These are phyloP conservation scores for Orbilia javanica DNA, from an alignment of 2,329 filamentous ascomycete species.

Conservation along the genomic window DNA sequence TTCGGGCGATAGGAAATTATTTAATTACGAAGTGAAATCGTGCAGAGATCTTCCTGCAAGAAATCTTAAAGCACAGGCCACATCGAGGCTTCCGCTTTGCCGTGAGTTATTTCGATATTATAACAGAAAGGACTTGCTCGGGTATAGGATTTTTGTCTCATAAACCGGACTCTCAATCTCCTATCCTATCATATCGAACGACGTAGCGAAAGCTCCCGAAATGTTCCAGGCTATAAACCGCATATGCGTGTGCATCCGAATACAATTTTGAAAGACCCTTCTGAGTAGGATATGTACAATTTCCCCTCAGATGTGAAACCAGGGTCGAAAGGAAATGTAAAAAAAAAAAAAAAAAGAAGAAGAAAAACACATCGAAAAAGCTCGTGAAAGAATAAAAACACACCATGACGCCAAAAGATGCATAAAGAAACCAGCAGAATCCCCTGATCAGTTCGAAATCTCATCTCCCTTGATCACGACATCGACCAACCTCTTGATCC, in stretches of 20 bases:
- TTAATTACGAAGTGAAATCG: not conserved
- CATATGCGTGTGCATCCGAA: not conserved
- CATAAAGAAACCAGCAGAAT: not conserved
- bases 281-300: conserved; percentile 4
- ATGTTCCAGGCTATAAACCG: not conserved
- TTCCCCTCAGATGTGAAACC: not conserved
- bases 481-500: conserved; percentile 76
- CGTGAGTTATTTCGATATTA: conserved; percentile 3
- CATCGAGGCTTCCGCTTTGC: not conserved
- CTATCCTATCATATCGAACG: not conserved
- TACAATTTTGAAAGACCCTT: not conserved
- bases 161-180: not conserved
- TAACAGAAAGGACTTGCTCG: too few relatives aligned
- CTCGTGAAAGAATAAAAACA: conserved; percentile 6
- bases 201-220: not conserved
- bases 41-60: not conserved
- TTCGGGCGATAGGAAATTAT: not conserved
- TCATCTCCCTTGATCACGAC: conserved; percentile 13
- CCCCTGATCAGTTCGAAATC: not conserved
- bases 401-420: not conserved
- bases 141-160: too few relatives aligned
- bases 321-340: not conserved
- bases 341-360: not conserved
- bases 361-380: conserved; percentile 1
- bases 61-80: conserved; percentile 13